Evolutionary conservation across 2,329 filamentous ascomycete species (phyloP).

Genomic region (Colletotrichum sidae): DNA sequence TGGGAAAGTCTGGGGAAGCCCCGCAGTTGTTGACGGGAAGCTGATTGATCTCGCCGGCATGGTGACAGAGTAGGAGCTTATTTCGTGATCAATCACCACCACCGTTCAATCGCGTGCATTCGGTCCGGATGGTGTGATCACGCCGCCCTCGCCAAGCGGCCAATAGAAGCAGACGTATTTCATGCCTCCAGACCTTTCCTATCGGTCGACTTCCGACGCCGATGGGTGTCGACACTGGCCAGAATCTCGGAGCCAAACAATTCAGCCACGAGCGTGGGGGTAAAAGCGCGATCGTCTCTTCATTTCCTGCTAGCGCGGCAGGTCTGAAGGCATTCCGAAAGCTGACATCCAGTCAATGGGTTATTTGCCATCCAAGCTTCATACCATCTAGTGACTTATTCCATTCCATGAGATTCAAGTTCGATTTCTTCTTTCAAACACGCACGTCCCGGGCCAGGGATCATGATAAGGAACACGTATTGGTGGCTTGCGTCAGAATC

Average conservation of each 20-base stretch:
- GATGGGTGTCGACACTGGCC: background rate
- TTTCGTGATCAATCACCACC: slow-evolving; percentile 34
- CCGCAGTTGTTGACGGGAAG: background rate
- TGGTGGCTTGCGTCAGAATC: slow-evolving; percentile 25
- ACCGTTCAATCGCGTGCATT: slow-evolving; percentile 32
- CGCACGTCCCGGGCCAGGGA: no score
- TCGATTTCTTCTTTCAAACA: no score
- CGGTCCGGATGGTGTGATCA: slow-evolving; percentile 30
- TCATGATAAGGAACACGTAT: background rate
- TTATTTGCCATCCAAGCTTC: no score
- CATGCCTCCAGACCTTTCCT: background rate
- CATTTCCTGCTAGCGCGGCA: no score
- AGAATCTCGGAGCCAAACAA: no score
- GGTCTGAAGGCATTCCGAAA: no score
- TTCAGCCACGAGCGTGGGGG: no score
- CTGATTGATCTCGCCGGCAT: slow-evolving; percentile 1
- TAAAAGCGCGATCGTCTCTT: no score
- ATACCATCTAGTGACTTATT: no score
- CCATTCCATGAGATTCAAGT: no score
- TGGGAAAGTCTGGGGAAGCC: background rate
- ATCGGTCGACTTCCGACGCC: background rate
- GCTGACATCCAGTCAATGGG: no score
- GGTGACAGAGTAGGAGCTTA: slow-evolving; percentile 25
- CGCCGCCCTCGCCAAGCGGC: background rate
- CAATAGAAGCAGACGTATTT: slow-evolving; percentile 15